These are phyloP conservation scores for Pseudopyricularia cyperi DNA, from an alignment of 2,329 filamentous ascomycete genomes.

Conservation along the genomic window DNA sequence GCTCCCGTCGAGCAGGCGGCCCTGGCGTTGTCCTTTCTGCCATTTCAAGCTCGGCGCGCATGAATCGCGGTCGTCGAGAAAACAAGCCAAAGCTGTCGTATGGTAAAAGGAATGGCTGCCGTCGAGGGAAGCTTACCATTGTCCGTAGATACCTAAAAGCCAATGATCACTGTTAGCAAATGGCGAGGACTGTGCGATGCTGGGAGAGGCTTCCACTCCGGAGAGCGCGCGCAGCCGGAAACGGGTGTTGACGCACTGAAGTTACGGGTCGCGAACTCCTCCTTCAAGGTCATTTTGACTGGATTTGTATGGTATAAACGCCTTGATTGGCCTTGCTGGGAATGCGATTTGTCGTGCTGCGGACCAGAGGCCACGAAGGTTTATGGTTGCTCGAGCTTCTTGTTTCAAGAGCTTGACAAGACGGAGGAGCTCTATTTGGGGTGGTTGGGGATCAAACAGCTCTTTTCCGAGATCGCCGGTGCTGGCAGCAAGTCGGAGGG, in stretches of 20 bases:
- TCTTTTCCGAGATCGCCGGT: background rate
- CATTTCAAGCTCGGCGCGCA: background rate
- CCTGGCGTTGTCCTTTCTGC: background rate
- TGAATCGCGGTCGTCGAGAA: background rate
- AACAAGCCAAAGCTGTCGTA: background rate
- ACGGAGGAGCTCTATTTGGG: background rate
- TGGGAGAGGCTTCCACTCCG: background rate
- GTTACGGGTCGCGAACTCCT: slow-evolving; percentile 61
- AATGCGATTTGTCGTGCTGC: background rate
- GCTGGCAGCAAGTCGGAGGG: background rate
- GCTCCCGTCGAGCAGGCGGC: too few relatives aligned
- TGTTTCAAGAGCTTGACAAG: background rate
- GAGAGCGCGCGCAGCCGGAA: slow-evolving; percentile 4
- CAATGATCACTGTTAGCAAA: slow-evolving; percentile 18
- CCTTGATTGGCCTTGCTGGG: background rate
- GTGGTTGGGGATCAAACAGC: background rate
- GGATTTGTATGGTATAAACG: background rate
- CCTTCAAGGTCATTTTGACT: slow-evolving; percentile 54
- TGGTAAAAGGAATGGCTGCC: background rate
- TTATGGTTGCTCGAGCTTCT: background rate
- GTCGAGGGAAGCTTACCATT: slow-evolving; percentile 45
- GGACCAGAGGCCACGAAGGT: background rate
- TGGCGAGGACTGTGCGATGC: background rate
- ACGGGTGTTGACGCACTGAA: slow-evolving; percentile 45
- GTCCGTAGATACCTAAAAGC: slow-evolving; percentile 57